Conservation (phyloP, 2,329 filamentous ascomycete genomes). For the Gyromitra esculenta region DNA sequence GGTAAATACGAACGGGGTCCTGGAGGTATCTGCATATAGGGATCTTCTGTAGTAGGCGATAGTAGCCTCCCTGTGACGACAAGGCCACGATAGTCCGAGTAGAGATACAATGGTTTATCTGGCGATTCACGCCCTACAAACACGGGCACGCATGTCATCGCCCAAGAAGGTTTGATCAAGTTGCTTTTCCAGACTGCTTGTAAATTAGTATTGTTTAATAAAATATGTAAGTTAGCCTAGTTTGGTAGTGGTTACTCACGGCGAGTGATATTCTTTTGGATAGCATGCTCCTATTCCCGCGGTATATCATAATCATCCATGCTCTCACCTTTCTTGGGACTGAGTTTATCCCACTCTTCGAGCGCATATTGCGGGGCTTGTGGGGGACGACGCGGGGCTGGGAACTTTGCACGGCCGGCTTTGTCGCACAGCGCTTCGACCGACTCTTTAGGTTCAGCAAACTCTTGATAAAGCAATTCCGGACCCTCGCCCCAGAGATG, state of each 20-base stretch:
- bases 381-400: constrained; percentile 5
- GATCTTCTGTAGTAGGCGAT: constrained; percentile 18
- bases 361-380: constrained; percentile 17
- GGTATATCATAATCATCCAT: constrained; percentile 32
- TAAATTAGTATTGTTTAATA: background rate
- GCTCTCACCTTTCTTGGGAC: constrained; percentile 21
- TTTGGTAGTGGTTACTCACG: background rate
- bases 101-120: constrained; percentile 29
- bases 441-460: constrained; percentile 18
- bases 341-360: constrained; percentile 35
- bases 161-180: constrained; percentile 33
- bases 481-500: constrained; percentile 29
- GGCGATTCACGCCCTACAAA: constrained; percentile 21
- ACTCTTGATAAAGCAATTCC: constrained; percentile 6
- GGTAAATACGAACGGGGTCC: constrained; percentile 7
- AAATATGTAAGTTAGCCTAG: background rate
- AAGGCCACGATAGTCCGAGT: constrained; percentile 42
- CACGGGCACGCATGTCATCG: constrained; percentile 25
- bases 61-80: constrained; percentile 17
- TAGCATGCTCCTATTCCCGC: constrained; percentile 30
- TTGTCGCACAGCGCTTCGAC: constrained; percentile 22
- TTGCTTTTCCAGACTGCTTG: constrained; percentile 17
- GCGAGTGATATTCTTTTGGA: constrained; percentile 34
- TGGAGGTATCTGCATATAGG: constrained; percentile 22
- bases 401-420: constrained; percentile 11